These are phyloP conservation scores for Scenedesmus sp. DNA, from an alignment of 163 green algal genomes.

Conservation along the genomic window DNA sequence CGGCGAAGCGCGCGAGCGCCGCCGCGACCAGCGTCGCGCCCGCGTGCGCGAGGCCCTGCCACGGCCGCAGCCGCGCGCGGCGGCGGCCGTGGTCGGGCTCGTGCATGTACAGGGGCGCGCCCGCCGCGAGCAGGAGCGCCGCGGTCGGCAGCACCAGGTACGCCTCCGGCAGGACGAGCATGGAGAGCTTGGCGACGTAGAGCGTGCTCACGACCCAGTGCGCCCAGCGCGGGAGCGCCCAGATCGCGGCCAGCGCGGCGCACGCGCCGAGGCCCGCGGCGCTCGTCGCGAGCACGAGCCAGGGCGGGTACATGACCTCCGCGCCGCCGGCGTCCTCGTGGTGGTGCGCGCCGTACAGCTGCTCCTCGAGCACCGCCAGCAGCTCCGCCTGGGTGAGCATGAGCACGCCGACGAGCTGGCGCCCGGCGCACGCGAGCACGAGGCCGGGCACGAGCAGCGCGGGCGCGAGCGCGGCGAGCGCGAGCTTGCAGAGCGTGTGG, in stretches of 20 bases:
- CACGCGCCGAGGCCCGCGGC: constrained; percentile 48
- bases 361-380: constrained; percentile 78
- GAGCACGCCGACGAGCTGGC: constrained; percentile 44
- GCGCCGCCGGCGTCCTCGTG: constrained; percentile 52
- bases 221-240: constrained; percentile 30
- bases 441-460: constrained; percentile 84
- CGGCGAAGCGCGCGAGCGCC: constrained; percentile 77
- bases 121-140: constrained; percentile 59
- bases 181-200: constrained; percentile 85
- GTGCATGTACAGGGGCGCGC: constrained; percentile 66
- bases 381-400: constrained; percentile 61
- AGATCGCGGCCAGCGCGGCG: constrained; percentile 5
- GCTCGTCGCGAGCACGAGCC: constrained; percentile 83
- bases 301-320: constrained; percentile 82
- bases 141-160: constrained; percentile 60
- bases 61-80: constrained; percentile 51
- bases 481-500: constrained; percentile 69
- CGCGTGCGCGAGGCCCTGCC: constrained; percentile 66
- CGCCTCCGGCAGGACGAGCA: constrained; percentile 87
- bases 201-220: constrained; percentile 74
- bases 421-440: constrained; percentile 43
- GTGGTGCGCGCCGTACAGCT: constrained; percentile 68
- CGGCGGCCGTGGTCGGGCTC: constrained; percentile 39
- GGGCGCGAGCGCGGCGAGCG: constrained; percentile 68
- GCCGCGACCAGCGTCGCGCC: constrained; percentile 59